Evolutionary conservation across 148 eudicot species (phyloP), one percentile per base, ranked within the genome.

Genomic region (Beta vulgaris): DNA sequence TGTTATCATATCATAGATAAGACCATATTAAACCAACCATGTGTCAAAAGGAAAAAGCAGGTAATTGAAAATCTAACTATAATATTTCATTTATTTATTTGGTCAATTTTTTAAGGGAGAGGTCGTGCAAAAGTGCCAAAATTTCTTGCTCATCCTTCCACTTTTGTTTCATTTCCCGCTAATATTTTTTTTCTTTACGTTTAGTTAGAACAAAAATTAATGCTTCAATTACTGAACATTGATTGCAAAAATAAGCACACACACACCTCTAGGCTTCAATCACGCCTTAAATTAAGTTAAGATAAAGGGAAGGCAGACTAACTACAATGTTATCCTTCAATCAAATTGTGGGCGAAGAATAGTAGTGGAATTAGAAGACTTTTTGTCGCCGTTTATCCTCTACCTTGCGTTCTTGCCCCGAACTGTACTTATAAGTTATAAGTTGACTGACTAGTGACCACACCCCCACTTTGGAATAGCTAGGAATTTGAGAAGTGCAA

Each of bases 201-300:
- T 23, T 14, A n/a, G 13, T 19, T 5, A 42, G 28, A 55, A 76
- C 73, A 67, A 67, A 70, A n/a, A 76, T 66, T 18, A 39, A 77
- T 70, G 60, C 67, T 69, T 48, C 73, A 79, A 71, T 76, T 76
- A 80, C 65, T 75, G 78, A 79, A 36, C 42, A 37, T 48, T 61
- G 40, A 70, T 75, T 75, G 72, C 71, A 62, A 80, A 73, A 40
- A 73, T 63, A 75, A 44, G 71, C 46, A 49, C 82, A 75, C 82
- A 75, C 75, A 60, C 12, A 73, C 39, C 75, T 70, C 76, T 51
- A 75, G 29, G 79, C 79, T 75, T 75, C 32, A 80, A 67, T 80
- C 67, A 80, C 82, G 82, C 76, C 82, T 39, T 53, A 31, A 49
- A 60, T 74, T 42, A 28, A 32, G 71, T 80, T 37, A 48, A 54